A percentile compares a stretch with the other conserved stretches of the same genome.
phyloP scores from a whole-genome alignment of 306 rosid genomes.

The Castanea crenata region DNA sequence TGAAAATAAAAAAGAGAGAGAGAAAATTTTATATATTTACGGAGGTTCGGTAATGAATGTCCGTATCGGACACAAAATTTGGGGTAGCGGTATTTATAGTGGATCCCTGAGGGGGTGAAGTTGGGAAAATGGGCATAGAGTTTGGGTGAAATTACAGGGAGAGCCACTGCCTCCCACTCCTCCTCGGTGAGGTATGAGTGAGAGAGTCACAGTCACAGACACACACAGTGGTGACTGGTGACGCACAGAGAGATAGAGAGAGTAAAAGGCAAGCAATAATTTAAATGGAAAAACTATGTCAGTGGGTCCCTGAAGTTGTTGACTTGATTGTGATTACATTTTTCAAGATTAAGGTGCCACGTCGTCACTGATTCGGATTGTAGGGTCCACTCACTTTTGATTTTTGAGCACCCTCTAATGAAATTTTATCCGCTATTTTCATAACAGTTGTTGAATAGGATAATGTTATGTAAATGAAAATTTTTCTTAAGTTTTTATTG shows the following conservation, averaged over 20 bases:
- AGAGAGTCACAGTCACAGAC: too few relatives aligned
- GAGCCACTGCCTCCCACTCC: neutral
- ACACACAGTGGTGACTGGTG: too few relatives aligned
- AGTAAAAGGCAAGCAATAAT: neutral
- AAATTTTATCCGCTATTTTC: too few relatives aligned
- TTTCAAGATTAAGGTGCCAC: constrained; percentile 28
- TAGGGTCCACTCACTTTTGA: constrained; percentile 30
- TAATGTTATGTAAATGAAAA: too few relatives aligned
- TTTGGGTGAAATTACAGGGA: neutral
- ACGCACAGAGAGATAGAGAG: neutral
- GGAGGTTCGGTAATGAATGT: neutral
- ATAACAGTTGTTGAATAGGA: too few relatives aligned
- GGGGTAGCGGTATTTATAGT: constrained; percentile 20
- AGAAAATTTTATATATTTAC: neutral
- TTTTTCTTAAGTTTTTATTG: too few relatives aligned
- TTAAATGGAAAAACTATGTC: too few relatives aligned
- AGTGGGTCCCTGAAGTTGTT: neutral
- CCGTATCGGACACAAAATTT: neutral
- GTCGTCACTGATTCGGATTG: constrained; percentile 57
- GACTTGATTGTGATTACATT: neutral
- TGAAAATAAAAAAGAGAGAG: neutral
- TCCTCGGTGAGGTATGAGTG: too few relatives aligned
- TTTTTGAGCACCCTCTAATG: neutral
- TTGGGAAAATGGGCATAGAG: neutral
- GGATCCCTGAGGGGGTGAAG: constrained; percentile 14